Evolutionary conservation across 2,329 filamentous ascomycete species (phyloP), one percentile per base, ranked within the genome.

Genomic region (Ceratocystis colombiana): DNA sequence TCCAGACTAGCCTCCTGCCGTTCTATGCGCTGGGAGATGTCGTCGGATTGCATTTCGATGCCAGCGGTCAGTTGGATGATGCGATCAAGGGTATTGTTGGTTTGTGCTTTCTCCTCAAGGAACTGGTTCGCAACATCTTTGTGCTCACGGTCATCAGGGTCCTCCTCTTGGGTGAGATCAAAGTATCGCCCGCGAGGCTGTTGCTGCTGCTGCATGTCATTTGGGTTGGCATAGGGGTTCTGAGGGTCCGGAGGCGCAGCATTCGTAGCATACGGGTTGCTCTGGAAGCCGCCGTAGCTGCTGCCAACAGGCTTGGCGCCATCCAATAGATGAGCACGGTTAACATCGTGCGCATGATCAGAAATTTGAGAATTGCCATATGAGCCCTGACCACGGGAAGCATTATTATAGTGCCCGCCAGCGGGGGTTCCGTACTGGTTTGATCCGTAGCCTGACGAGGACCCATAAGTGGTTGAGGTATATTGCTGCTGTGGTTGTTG

Each of bases 1-100:
- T 92, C 84, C 66, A 96, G 82, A 17, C 87, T 82, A 73, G 96
- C 90, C 68, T 88, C 88, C 74, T 96, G 91, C 37, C 62, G 15
- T 82, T 84, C 64, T 87, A 88, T 12, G 96, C 82, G 66, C 88
- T 82, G 48, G 84, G 86, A 46, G 93, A 80, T 0, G 88, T 92
- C 63, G 84, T 82, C 28, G 86, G 82, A 59, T 88, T 89, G 46
- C 83, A 86, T 70, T 89, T 85, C 71, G 90, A 83, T 8, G 85
- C 84, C 82, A 61, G 85, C 81, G 33, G 87, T 87, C 65, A 86
- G 82, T 7, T 83, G 81, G 55, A 89, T 78, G 15, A 87, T 86
- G 72, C 70, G 66, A 5, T 70, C 66, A 5, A 69, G 67, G 0
- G 70, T 68, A 20, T 71, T 64, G 3, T 70, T 67, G 33, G 65